Evolutionary conservation across 345 rosid species (phyloP), one percentile per base, ranked within the genome.

Genomic region (Sonneratia alba): DNA sequence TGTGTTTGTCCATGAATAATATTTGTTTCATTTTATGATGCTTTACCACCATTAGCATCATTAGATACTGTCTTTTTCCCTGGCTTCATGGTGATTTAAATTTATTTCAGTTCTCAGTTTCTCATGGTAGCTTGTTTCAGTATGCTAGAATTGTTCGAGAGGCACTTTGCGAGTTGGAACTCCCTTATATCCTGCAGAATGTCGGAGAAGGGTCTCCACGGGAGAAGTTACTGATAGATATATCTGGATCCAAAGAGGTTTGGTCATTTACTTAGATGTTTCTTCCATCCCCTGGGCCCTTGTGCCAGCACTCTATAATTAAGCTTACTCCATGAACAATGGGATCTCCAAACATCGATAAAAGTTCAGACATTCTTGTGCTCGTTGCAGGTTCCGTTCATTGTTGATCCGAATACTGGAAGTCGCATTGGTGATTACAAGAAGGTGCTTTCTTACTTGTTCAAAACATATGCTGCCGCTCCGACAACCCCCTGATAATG

Each of bases 81-180:
- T 40, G n/a, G 45, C 32, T 34, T 67, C 48, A 43, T 22, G 7
- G 43, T 45, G 7, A 42, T 43, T 42, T 19, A 32, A n/a, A 45
- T 45, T 9, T 40, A 32, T 67, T 69, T 24, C 36, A 7, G 38
- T 36, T 71, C 15, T 10, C 51, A 19, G 34, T 53, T 32, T 16
- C 21, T 65, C 55, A 63, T 61, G 40, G n/a, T 49, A 36, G 22
- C 75, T 62, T 40, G 64, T 48, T 55, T 51, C 72, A 91, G 97
- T 82, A 83, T 79, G 87, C 96, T 21, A 83, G 97, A 76, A 81
- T 91, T 76, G 93, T 89, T 71, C 93, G 95, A 10, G 95, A 87
- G 78, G 97, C 95, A 67, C 83, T 91, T 16, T 91, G 95, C 55
- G 97, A 91, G 72, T 78, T 91, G 75, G 97, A 91, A 81, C 87